phyloP scores from a whole-genome alignment of 768 basidiomycete species.

The Leucosporidium yakuticum region DNA sequence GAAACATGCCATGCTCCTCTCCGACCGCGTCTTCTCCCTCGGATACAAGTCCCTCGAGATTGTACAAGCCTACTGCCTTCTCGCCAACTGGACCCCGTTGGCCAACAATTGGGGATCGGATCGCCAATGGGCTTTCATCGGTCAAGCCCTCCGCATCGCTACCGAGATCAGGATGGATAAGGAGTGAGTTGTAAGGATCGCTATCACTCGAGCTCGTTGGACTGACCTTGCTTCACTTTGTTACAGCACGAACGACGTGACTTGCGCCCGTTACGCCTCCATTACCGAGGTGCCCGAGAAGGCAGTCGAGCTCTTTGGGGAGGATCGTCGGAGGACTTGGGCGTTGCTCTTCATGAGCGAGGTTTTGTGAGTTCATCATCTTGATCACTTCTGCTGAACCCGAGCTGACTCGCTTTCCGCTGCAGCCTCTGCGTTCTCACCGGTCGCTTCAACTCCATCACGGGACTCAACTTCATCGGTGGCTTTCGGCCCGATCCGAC shows the following conservation, averaged over 20 bases:
- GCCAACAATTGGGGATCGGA: slow-evolving; percentile 16
- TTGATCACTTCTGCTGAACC: neutral
- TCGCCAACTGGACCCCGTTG: slow-evolving; percentile 27
- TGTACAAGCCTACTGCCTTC: slow-evolving; percentile 28
- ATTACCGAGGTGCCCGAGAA: neutral
- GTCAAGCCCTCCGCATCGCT: slow-evolving; percentile 13
- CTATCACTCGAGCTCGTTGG: no score
- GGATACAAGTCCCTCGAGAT: slow-evolving; percentile 30
- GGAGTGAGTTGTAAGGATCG: neutral
- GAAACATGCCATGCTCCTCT: slow-evolving; percentile 13
- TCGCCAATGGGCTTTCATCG: slow-evolving; percentile 23
- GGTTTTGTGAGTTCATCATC: slow-evolving; percentile 10
- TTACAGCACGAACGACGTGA: slow-evolving; percentile 7
- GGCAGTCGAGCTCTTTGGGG: neutral
- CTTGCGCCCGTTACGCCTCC: slow-evolving; percentile 11
- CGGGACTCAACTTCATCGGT: neutral
- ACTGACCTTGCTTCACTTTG: no score
- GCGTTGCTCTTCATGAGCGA: slow-evolving; percentile 17
- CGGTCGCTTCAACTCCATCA: slow-evolving; percentile 11
- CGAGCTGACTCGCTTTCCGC: neutral
- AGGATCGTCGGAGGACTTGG: slow-evolving; percentile 18
- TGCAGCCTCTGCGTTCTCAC: slow-evolving; percentile 26
- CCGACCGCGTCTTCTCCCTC: slow-evolving; percentile 14
- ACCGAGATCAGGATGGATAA: slow-evolving; percentile 21
- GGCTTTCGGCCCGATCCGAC: neutral